Evolutionary conservation across 2,329 filamentous ascomycete genomes (phyloP).

Genomic region (Dothideomycetidae sp.): DNA sequence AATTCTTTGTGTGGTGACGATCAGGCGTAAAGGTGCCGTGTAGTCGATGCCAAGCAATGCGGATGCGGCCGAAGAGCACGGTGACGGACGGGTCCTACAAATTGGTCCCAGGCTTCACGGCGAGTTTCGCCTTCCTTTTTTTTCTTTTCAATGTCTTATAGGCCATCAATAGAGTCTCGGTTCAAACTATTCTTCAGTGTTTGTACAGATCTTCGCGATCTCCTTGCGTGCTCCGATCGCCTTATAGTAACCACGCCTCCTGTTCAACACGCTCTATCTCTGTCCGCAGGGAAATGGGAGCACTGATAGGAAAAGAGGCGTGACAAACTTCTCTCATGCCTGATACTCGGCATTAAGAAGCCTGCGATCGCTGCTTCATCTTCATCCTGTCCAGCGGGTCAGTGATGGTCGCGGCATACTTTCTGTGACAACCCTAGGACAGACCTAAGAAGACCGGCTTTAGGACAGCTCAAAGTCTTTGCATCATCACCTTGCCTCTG

Average conservation of each 20-base stretch:
- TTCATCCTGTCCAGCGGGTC: conserved; percentile 43
- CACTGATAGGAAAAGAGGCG: conserved; percentile 29
- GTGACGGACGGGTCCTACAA: no score
- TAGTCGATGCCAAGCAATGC: neutral
- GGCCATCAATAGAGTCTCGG: conserved; percentile 99
- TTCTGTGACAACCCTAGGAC: conserved; percentile 2
- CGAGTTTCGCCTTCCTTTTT: conserved; percentile 30
- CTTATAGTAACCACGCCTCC: conserved; percentile 62
- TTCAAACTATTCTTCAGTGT: conserved; percentile 70
- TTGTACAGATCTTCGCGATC: conserved; percentile 75
- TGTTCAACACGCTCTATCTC: conserved; percentile 42
- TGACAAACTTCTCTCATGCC: conserved; percentile 25
- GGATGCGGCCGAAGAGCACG: neutral
- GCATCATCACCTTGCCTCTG: conserved; percentile 61
- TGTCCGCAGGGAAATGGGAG: conserved; percentile 30
- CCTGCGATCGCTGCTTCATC: conserved; percentile 57
- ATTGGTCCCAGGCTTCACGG: neutral
- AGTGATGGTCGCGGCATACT: neutral
- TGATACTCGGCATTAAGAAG: no score
- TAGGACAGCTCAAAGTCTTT: conserved; percentile 70
- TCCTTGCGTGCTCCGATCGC: conserved; percentile 95
- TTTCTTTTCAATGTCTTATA: conserved; percentile 58
- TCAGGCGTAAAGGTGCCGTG: neutral
- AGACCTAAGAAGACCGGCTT: conserved; percentile 55
- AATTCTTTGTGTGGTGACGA: neutral